Evolutionary conservation across 2,329 filamentous ascomycete species (phyloP).

Genomic region (Fusarium subtropicale): DNA sequence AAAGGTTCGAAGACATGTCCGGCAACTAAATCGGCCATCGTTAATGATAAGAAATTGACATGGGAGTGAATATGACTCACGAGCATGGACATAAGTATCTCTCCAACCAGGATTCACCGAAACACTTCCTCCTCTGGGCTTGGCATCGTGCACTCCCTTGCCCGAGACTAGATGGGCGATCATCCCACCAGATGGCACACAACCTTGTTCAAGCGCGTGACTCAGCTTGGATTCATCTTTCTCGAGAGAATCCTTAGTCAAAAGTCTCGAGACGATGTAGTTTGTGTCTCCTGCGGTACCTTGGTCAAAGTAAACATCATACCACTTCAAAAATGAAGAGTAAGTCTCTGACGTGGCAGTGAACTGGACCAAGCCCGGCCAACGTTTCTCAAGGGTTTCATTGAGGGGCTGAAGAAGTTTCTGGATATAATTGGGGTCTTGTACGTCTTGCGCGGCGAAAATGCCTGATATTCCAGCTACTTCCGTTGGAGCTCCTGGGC

Average conservation of each 20-base stretch:
- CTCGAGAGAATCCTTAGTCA: constrained; percentile 54
- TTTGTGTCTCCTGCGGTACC: constrained; percentile 51
- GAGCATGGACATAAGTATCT: constrained; percentile 55
- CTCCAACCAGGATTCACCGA: constrained; percentile 65
- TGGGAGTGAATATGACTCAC: constrained; percentile 49
- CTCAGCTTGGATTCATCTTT: constrained; percentile 45
- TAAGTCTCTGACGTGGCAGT: constrained; percentile 39
- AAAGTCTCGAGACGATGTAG: constrained; percentile 58
- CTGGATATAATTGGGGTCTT: constrained; percentile 44
- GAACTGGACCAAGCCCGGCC: constrained; percentile 48
- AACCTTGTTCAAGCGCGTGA: constrained; percentile 53
- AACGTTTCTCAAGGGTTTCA: constrained; percentile 53
- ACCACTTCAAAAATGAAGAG: constrained; percentile 55
- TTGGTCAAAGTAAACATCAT: constrained; percentile 52
- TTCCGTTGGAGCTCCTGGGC: constrained; percentile 49
- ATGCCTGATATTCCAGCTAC: constrained; percentile 52
- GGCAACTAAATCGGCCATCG: constrained; percentile 35
- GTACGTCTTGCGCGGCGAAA: constrained; percentile 53
- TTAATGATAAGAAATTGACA: neutral
- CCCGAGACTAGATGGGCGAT: constrained; percentile 58
- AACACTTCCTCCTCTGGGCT: constrained; percentile 58
- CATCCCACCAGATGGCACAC: constrained; percentile 45
- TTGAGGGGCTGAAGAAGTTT: constrained; percentile 53
- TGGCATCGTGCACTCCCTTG: constrained; percentile 57
- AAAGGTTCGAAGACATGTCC: constrained; percentile 48